Evolutionary conservation across 2,329 filamentous ascomycete genomes (phyloP), one percentile per base, ranked within the genome.

Genomic region (Penicillium janthinellum): DNA sequence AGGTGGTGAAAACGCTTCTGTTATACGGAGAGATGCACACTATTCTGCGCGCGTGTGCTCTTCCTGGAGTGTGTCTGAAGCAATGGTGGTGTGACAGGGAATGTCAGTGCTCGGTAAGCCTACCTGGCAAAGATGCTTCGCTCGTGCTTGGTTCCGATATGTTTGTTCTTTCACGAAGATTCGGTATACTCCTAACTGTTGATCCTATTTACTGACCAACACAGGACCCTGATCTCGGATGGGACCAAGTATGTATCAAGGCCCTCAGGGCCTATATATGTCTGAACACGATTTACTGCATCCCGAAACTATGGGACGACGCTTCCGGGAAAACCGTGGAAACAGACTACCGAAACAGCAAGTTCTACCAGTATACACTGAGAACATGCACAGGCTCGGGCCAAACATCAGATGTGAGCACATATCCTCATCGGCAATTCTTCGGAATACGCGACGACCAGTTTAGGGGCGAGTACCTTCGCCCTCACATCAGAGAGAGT

Each of bases 1-100:
- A 59, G 41, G 10, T 59, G 7, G 48, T 59, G 17, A 57, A 57
- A 7, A 62, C 60, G 11, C 39, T 62, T 34, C n/a, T 62, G 20
- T 25, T 62, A 10, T 48, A 57, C 14, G 60, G 60, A 15, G 57
- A 62, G 25, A 59, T 62, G 53, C 44, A 57, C 5, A 44, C 56
- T 7, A 41, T 62, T 37, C 41, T 62, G 20, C 57, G 45, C 28
- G 49, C 34, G 15, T 59, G 56, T 25, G 60, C 57, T 22, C 57
- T 51, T 15, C 48, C 48, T 15, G 48, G 31, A 12, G 34, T 51
- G 17, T 4, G 20, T 17, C 48, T 39, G 6, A 17, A 6, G 12
- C 31, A 34, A 22, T 51, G 48, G 48, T 51, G 48, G 48, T 2
- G 14, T 15, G 48, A 51, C 17, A 4, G 8, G 2, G 48, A 51